Evolutionary conservation across 192 early-diverging fungal species (phyloP).

Genomic region (Irineochytrium annulatum): DNA sequence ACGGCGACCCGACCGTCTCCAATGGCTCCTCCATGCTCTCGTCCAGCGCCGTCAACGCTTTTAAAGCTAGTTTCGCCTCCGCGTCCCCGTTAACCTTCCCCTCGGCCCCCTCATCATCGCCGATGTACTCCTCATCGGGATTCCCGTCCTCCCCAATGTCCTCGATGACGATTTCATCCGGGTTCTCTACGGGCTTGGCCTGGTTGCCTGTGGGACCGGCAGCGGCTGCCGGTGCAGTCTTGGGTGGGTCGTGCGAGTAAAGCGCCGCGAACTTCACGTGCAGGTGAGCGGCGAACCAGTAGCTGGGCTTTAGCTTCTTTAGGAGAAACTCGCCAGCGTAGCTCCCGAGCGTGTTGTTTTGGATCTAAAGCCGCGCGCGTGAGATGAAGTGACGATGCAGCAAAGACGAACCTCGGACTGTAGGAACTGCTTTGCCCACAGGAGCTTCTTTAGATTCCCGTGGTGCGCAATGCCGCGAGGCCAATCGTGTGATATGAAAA

Average conservation of each 20-base stretch:
- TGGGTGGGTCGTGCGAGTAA: slow-evolving; percentile 39
- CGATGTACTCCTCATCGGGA: background rate
- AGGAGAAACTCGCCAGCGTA: slow-evolving; percentile 68
- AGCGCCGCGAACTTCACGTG: slow-evolving; percentile 86
- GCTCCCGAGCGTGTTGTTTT: slow-evolving; percentile 71
- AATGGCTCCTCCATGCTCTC: slow-evolving; percentile 8
- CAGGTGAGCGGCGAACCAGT: slow-evolving; percentile 95
- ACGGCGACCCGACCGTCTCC: too few species aligned
- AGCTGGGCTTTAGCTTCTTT: slow-evolving; percentile 67
- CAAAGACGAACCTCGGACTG: slow-evolving; percentile 50
- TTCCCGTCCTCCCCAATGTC: slow-evolving; percentile 34
- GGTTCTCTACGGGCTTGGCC: slow-evolving; percentile 37
- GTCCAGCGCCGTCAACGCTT: background rate
- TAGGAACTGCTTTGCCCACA: slow-evolving; percentile 73
- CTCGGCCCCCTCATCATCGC: background rate
- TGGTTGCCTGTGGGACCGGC: slow-evolving; percentile 17
- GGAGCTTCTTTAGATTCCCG: slow-evolving; percentile 63
- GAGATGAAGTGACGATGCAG: slow-evolving; percentile 5
- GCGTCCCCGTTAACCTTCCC: slow-evolving; percentile 3
- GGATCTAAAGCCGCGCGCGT: slow-evolving; percentile 43
- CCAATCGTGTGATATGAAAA: slow-evolving; percentile 97
- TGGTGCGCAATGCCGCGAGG: slow-evolving; percentile 77
- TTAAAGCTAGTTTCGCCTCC: slow-evolving; percentile 5
- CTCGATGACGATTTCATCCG: slow-evolving; percentile 58
- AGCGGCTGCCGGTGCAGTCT: slow-evolving; percentile 13